phyloP scores from a whole-genome alignment of 2,329 filamentous ascomycete genomes.

The Fusarium clavum region DNA sequence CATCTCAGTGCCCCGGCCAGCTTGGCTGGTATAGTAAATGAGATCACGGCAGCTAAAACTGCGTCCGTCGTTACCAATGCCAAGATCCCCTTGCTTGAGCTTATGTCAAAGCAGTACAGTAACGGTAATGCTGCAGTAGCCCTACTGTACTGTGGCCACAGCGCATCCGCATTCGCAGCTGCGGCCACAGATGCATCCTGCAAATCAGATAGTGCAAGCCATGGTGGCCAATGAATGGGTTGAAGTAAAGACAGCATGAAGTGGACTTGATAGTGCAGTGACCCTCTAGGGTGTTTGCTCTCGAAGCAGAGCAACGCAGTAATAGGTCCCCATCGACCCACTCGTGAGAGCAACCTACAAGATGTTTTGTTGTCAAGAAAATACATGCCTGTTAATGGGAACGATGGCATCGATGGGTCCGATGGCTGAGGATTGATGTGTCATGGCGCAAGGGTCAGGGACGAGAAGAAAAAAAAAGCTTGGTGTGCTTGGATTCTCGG shows the following conservation, averaged over 20 bases:
- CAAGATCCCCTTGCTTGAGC: conserved; percentile 11
- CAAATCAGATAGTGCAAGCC: conserved; percentile 27
- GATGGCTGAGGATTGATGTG: conserved; percentile 29
- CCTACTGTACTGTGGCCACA: conserved; percentile 31
- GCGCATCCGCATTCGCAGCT: conserved; percentile 6
- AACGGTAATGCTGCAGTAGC: conserved; percentile 11
- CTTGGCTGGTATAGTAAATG: conserved; percentile 12
- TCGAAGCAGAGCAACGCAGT: conserved; percentile 16
- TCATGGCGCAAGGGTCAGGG: conserved; percentile 23
- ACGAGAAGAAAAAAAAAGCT: conserved; percentile 9
- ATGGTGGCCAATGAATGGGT: conserved; percentile 37
- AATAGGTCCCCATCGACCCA: conserved; percentile 7
- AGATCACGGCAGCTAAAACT: conserved; percentile 4
- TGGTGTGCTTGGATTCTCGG: conserved; percentile 16
- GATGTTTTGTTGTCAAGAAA: conserved; percentile 13
- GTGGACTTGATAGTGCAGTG: conserved; percentile 29
- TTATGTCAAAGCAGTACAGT: conserved; percentile 2
- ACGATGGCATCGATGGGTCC: conserved; percentile 19
- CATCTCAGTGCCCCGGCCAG: conserved; percentile 15
- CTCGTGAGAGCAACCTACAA: background rate
- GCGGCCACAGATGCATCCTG: conserved; percentile 16
- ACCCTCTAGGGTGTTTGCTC: conserved; percentile 25
- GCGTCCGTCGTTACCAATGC: conserved; percentile 2
- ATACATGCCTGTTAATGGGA: conserved; percentile 8
- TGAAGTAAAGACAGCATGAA: conserved; percentile 27